phyloP scores from a whole-genome alignment of 352 stramenopile genomes.

The Phytophthora vignae region DNA sequence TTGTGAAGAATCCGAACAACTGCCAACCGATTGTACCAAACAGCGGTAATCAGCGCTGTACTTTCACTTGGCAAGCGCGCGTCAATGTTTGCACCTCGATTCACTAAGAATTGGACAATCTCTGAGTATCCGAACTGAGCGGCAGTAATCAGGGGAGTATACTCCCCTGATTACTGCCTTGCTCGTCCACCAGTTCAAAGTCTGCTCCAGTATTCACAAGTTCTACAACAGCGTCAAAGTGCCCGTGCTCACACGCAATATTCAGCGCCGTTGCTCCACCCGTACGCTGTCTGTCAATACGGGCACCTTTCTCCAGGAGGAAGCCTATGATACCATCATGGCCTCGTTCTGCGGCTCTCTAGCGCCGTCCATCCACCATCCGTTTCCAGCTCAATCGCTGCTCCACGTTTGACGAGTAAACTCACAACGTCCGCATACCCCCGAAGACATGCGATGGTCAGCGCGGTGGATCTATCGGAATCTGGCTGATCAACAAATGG shows the following conservation, averaged over 20 bases:
- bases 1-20: background rate
- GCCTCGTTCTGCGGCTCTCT: background rate
- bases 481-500: slow-evolving; percentile 7
- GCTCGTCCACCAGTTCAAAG: background rate
- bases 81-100: background rate
- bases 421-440: slow-evolving; percentile 3
- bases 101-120: background rate
- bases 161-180: no score
- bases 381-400: background rate
- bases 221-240: background rate
- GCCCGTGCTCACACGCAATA: background rate
- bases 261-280: background rate
- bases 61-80: background rate
- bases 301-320: background rate
- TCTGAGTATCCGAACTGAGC: background rate
- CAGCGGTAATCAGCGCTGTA: background rate
- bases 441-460: background rate
- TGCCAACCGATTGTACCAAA: background rate
- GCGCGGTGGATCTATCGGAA: background rate
- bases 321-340: background rate
- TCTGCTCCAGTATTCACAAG: background rate
- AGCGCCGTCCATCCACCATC: background rate
- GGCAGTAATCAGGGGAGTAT: background rate
- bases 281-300: background rate
- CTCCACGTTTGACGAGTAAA: background rate